Evolutionary conservation across 1,284 basidiomycete species (phyloP).

Genomic region (Tylopilus sp.): DNA sequence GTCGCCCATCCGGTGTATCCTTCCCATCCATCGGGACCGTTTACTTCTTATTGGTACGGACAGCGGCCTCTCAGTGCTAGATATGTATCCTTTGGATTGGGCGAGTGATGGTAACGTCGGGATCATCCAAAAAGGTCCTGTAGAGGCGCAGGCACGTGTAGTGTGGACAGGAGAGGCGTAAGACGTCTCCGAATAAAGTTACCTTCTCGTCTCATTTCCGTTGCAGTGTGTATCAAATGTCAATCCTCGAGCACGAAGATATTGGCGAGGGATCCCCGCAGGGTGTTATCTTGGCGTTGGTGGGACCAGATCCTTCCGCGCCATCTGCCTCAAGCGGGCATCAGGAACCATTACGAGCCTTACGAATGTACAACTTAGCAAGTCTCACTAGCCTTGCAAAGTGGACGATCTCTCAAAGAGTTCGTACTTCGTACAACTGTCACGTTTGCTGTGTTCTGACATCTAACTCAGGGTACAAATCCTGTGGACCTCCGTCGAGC

Average conservation of each 20-base stretch:
- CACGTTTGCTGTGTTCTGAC: conserved; percentile 8
- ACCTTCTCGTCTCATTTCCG: conserved; percentile 1
- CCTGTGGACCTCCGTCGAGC: conserved; percentile 58
- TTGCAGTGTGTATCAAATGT: conserved; percentile 68
- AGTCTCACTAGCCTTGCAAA: conserved; percentile 70
- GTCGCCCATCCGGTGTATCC: conserved; percentile 63
- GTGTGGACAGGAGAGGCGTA: conserved; percentile 78
- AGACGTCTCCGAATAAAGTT: conserved; percentile 18
- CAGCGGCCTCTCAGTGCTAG: conserved; percentile 69
- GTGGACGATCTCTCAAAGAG: conserved; percentile 67
- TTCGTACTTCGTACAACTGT: conserved; percentile 26
- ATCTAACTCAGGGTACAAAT: conserved; percentile 45
- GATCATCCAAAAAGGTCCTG: conserved; percentile 54
- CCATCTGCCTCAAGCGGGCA: conserved; percentile 40
- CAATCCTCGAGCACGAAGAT: conserved; percentile 64
- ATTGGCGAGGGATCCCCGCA: conserved; percentile 57
- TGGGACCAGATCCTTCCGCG: conserved; percentile 55
- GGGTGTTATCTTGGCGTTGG: conserved; percentile 70
- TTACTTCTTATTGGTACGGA: conserved; percentile 72
- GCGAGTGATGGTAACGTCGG: conserved; percentile 34
- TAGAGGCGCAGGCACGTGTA: conserved; percentile 59
- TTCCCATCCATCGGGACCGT: conserved; percentile 61
- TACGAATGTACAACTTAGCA: conserved; percentile 77
- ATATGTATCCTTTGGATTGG: conserved; percentile 72
- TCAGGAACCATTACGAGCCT: conserved; percentile 50